phyloP scores from a whole-genome alignment of 2,329 filamentous ascomycete genomes.

The Colletotrichum tropicicola region DNA sequence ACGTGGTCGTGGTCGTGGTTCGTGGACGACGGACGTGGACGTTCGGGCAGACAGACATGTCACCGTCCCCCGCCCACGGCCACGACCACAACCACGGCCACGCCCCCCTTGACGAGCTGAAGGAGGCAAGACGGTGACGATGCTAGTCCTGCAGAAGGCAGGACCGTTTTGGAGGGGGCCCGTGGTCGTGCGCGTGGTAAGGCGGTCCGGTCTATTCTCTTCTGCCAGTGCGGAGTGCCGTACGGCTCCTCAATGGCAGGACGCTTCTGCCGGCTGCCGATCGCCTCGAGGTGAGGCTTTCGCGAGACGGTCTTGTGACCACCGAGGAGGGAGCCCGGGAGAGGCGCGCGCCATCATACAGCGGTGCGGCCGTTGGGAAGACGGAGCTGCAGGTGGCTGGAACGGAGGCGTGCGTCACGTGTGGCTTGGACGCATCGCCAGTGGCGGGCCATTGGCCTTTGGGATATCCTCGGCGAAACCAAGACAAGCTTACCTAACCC shows the following conservation, averaged over 20 bases:
- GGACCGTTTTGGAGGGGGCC: background rate
- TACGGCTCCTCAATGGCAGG: slow-evolving; percentile 1
- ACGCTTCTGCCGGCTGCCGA: slow-evolving; percentile 22
- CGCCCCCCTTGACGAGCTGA: slow-evolving; percentile 19
- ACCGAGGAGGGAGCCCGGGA: slow-evolving; percentile 24
- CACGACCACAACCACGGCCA: too few relatives aligned
- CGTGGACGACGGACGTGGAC: slow-evolving; percentile 3
- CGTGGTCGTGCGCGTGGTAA: background rate
- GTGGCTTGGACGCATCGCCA: slow-evolving; percentile 19
- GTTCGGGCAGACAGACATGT: background rate
- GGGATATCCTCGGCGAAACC: background rate
- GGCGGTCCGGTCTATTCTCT: background rate
- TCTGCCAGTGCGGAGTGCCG: background rate
- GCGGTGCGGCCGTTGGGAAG: too few relatives aligned
- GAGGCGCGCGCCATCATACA: background rate
- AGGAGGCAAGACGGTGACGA: slow-evolving; percentile 2
- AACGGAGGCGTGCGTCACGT: slow-evolving; percentile 23
- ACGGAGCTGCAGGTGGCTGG: slow-evolving; percentile 20
- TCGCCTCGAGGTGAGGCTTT: slow-evolving; percentile 20
- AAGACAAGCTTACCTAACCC: too few relatives aligned
- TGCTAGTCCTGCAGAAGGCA: background rate
- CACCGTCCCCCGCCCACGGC: background rate
- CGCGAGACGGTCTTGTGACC: slow-evolving; percentile 19
- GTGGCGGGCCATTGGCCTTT: background rate
- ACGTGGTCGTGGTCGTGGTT: background rate